Conservation (phyloP, 2,329 filamentous ascomycete species). For the Monosporascus ibericus region DNA sequence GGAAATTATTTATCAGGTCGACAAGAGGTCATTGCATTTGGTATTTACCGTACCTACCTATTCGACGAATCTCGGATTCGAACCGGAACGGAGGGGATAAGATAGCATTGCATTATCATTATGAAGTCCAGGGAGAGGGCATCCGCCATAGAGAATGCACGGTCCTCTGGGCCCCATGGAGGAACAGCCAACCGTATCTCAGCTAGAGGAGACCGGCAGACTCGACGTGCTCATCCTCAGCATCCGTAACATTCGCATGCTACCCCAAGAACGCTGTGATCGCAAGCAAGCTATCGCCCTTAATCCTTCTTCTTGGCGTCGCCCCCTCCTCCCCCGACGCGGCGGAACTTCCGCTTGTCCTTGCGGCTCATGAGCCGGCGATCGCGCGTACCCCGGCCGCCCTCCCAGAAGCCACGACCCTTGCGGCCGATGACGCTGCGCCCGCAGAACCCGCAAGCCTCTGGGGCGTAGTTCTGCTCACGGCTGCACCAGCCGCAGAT, state of each 20-base stretch:
- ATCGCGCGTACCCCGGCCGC: slow-evolving; percentile 75
- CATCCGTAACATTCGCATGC: background rate
- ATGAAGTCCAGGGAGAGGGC: too few relatives aligned
- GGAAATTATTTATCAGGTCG: too few relatives aligned
- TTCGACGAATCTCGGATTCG: too few relatives aligned
- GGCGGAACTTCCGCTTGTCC: slow-evolving; percentile 67
- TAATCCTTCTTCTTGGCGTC: slow-evolving; percentile 30
- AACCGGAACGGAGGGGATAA: too few relatives aligned
- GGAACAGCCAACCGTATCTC: too few relatives aligned
- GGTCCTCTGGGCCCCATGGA: too few relatives aligned
- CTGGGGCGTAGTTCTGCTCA: slow-evolving; percentile 72
- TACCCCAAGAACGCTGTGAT: too few relatives aligned
- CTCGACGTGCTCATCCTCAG: background rate
- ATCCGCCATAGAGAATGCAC: too few relatives aligned
- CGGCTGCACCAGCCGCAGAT: slow-evolving; percentile 74
- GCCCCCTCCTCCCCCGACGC: slow-evolving; percentile 38
- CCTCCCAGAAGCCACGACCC: slow-evolving; percentile 76
- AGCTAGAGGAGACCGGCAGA: too few relatives aligned
- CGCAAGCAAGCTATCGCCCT: background rate
- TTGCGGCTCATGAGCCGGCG: slow-evolving; percentile 66
- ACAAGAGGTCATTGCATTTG: too few relatives aligned
- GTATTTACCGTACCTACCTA: too few relatives aligned
- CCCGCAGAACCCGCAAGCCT: slow-evolving; percentile 70
- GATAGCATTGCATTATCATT: too few relatives aligned
- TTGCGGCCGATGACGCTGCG: slow-evolving; percentile 61